Evolutionary conservation across 192 early-diverging fungal genomes (phyloP).

Genomic region (Backusella liffmaniae): DNA sequence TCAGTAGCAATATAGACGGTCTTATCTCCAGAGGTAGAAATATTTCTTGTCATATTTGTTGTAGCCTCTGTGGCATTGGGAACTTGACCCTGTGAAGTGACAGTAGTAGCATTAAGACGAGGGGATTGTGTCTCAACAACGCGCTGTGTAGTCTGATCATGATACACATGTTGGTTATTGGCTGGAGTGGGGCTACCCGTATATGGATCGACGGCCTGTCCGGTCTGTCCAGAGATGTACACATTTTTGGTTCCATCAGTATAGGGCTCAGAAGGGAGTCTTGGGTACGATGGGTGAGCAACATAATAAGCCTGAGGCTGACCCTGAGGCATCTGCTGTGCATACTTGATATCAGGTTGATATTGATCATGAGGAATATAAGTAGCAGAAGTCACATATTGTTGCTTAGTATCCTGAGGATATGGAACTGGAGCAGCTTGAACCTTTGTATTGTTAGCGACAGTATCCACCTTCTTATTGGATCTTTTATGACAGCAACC

Average conservation of each 20-base stretch:
- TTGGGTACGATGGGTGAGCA: neutral
- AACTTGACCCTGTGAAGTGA: neutral
- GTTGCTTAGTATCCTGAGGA: neutral
- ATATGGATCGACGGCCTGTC: neutral
- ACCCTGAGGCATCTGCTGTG: neutral
- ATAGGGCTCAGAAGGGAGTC: neutral
- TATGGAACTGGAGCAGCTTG: neutral
- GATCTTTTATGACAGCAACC: neutral
- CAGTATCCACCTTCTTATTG: neutral
- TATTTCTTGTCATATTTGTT: neutral
- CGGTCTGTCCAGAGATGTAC: neutral
- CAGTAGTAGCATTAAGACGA: too few species aligned
- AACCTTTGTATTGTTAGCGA: neutral
- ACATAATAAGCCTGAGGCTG: neutral
- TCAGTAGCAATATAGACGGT: neutral
- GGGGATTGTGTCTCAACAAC: neutral
- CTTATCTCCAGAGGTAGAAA: neutral
- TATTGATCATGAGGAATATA: neutral
- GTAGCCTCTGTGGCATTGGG: neutral
- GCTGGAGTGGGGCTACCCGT: neutral
- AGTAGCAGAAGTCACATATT: neutral
- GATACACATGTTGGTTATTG: neutral
- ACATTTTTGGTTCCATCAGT: neutral
- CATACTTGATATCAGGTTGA: neutral
- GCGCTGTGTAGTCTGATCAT: neutral